A percentile compares a stretch with the other conserved stretches of the same genome.
These are phyloP conservation scores for Daldinia eschscholtzii DNA, from an alignment of 2,329 filamentous ascomycete genomes.

Conservation along the genomic window DNA sequence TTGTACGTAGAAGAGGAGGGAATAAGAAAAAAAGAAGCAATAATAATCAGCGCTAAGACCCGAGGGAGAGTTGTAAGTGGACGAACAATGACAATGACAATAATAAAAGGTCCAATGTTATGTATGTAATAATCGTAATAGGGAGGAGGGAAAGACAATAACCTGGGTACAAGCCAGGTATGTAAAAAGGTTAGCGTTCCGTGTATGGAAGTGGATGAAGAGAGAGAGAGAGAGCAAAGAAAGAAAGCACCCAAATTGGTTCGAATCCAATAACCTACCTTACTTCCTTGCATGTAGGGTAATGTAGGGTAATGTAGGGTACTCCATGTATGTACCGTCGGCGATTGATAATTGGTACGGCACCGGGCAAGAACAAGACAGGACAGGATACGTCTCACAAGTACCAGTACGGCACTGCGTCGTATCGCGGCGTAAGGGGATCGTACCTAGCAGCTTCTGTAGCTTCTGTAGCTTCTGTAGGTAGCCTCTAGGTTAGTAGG, in stretches of 20 bases:
- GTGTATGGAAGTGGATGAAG: not conserved
- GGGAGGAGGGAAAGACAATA: not conserved
- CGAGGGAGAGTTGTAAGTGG: not conserved
- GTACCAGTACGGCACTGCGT: constrained; percentile 15
- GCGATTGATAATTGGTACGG: constrained; percentile 14
- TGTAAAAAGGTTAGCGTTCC: no score
- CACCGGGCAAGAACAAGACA: not conserved
- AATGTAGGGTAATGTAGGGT: not conserved
- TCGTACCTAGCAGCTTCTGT: not conserved
- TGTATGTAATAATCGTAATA: constrained; percentile 7
- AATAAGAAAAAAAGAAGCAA: constrained; percentile 9
- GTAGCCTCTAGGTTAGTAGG: no score
- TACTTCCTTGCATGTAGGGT: constrained; percentile 9
- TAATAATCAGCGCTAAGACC: not conserved
- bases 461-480: no score
- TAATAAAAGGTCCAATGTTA: constrained; percentile 1
- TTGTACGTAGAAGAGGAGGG: not conserved
- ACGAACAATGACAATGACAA: not conserved
- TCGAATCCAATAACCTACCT: constrained; percentile 11
- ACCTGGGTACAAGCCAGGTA: not conserved
- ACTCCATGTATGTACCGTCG: not conserved
- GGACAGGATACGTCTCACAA: constrained; percentile 1
- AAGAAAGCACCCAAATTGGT: constrained; percentile 10
- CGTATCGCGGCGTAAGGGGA: constrained; percentile 1
- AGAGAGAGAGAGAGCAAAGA: not conserved